Conservation (phyloP, 306 rosid species). For the Sindora glabra region DNA sequence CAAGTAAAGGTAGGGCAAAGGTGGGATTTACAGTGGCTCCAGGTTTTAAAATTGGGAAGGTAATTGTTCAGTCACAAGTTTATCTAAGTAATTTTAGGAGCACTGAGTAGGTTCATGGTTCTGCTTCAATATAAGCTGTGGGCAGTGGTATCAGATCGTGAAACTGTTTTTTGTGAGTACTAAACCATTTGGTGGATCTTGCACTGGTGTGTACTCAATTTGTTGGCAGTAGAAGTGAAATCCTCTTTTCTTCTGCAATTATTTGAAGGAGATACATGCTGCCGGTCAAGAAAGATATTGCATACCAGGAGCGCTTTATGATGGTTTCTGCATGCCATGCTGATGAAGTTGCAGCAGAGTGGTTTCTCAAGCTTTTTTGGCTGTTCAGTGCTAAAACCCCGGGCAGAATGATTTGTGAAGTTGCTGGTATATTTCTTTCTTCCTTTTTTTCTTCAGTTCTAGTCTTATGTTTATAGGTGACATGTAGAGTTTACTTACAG, state of each 20-base stretch:
- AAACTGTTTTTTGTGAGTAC: not conserved
- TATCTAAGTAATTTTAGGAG: slow-evolving; percentile 42
- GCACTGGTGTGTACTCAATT: not conserved
- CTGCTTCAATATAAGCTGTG: not conserved
- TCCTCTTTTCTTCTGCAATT: slow-evolving; percentile 1
- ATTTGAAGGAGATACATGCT: not conserved
- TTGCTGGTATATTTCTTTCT: slow-evolving; percentile 20
- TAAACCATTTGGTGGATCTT: slow-evolving; percentile 8
- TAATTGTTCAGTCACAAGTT: slow-evolving; percentile 82
- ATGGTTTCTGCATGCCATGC: slow-evolving; percentile 4
- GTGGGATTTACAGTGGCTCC: slow-evolving; percentile 91
- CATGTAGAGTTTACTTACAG: slow-evolving; percentile 44
- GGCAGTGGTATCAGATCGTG: slow-evolving; percentile 5
- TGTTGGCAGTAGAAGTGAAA: slow-evolving; percentile 3
- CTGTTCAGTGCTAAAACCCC: no score
- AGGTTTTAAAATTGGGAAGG: slow-evolving; percentile 67
- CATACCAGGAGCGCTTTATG: not conserved
- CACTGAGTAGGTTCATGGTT: slow-evolving; percentile 22
- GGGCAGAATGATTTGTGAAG: slow-evolving; percentile 35
- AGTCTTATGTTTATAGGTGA: slow-evolving; percentile 16
- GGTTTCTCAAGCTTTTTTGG: no score
- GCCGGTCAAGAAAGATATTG: slow-evolving; percentile 9
- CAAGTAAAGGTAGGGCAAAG: slow-evolving; percentile 55
- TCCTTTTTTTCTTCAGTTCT: slow-evolving; percentile 28
- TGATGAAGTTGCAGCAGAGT: no score